Evolutionary conservation across 768 basidiomycete species (phyloP).

Genomic region (Gyrodon lividus): DNA sequence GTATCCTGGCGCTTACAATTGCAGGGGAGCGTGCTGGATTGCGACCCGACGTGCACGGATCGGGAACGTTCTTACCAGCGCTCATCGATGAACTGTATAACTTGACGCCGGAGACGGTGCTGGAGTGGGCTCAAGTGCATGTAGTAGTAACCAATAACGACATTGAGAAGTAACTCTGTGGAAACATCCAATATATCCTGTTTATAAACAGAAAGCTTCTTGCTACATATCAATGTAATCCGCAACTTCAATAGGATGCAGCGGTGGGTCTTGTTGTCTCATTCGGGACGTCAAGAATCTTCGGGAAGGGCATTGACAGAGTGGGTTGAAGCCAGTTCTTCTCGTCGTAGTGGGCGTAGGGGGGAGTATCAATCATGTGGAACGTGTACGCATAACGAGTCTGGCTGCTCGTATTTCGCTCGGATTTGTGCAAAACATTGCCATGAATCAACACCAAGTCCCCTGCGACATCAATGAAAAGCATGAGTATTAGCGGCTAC

Average conservation of each 20-base stretch:
- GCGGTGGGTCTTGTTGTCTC: not conserved
- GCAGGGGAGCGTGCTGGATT: slow-evolving; percentile 60
- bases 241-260: slow-evolving; percentile 1
- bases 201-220: not conserved
- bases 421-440: slow-evolving; percentile 87
- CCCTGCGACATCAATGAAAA: slow-evolving; percentile 41
- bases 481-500: not conserved
- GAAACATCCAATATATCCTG: no score
- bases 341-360: slow-evolving; percentile 71
- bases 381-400: slow-evolving; percentile 95
- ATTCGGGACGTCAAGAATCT: slow-evolving; percentile 41
- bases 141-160: slow-evolving; percentile 10
- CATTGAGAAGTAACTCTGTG: not conserved
- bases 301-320: slow-evolving; percentile 74
- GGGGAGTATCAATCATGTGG: slow-evolving; percentile 85
- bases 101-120: slow-evolving; percentile 39
- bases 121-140: slow-evolving; percentile 29
- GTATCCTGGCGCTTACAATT: slow-evolving; percentile 55
- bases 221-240: not conserved
- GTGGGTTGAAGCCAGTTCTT: slow-evolving; percentile 98
- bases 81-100: slow-evolving; percentile 61
- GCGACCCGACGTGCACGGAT: slow-evolving; percentile 53
- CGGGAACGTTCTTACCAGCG: slow-evolving; percentile 63
- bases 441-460: slow-evolving; percentile 95
- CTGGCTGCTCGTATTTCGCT: slow-evolving; percentile 74